Base-by-base conservation (phyloP, 2,329 filamentous ascomycete genomes). In the Verticillium klebahnii region DNA sequence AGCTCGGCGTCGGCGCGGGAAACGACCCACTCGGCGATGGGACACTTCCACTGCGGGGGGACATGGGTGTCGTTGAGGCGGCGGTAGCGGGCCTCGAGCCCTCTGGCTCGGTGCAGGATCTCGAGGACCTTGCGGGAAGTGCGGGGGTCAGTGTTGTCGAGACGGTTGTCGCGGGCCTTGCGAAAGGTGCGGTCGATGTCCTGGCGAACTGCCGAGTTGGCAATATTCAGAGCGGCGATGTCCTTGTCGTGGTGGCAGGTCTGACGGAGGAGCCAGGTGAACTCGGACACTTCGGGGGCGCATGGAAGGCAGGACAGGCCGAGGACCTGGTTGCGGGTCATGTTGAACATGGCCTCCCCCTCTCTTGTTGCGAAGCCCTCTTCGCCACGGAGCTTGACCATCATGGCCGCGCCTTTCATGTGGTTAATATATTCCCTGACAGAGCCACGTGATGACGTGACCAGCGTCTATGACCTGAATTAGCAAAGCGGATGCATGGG, bases 331-430 rank as follows among this genome's bases (percentile, higher is more conserved):
- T 67, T 68, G 45, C 67, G 63, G 5, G 66, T 67, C 40, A 66
- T 68, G 39, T 61, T 64, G 54, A 67, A 68, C 66, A 67, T 65
- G 29, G 66, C 65, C 17, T 66, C 66, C 40, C 66, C 64, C 36
- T 67, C 67, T 2, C 63, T 63, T n/a, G 63, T 63, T 17, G 65
- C 62, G 55, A 66, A 61, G 7, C 64, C 61, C 15, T 60, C 60
- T 29, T 66, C 60, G 2, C 67, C 66, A 12, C 66, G 62, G 52
- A 68, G 63, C 56, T 65, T 65, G 19, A 68, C 64, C 2, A 68
- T 64, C 31, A 67, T 65, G 37, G 66, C 66, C 14, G 66, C 66
- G 32, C 66, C 66, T 39, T 68, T 68, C 61, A 68, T 65, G 57
- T 68, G 66, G 39, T 66, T 65, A 9, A 63, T 62, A 23, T 68